Percentiles rank a stretch among this genome's conserved stretches.
Conservation (phyloP, 129 eudicot genomes). For the Apium graveolens region DNA sequence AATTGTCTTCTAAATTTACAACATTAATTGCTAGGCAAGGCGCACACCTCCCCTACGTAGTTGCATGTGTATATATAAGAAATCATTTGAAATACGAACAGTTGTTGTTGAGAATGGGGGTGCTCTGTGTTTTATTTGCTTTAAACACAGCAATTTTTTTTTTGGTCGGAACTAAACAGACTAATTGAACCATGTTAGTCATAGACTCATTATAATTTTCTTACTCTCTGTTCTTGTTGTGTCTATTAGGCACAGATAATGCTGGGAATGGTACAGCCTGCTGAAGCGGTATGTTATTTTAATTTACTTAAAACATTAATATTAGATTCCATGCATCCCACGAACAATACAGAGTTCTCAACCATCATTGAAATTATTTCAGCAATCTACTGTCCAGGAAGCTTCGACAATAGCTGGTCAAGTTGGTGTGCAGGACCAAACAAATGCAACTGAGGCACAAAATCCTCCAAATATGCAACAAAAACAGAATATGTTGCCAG, state of each 20-base stretch:
- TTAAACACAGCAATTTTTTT: neutral
- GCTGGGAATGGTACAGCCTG: conserved; percentile 96
- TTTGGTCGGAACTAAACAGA: neutral
- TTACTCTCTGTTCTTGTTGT: conserved; percentile 1
- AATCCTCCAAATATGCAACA: conserved; percentile 8
- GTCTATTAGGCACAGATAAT: conserved; percentile 76
- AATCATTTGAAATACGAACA: no score
- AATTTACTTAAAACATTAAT: neutral
- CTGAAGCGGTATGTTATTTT: conserved; percentile 56
- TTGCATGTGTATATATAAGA: no score
- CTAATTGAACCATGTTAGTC: neutral
- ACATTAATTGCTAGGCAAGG: no score
- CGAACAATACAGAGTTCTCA: neutral
- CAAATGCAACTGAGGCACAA: conserved; percentile 21
- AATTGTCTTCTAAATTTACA: no score
- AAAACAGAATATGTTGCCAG: conserved; percentile 21
- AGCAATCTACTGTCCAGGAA: conserved; percentile 25
- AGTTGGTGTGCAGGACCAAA: conserved; percentile 31
- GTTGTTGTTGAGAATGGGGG: no score
- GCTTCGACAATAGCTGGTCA: conserved; percentile 38
- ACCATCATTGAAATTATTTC: neutral
- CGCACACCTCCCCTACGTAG: no score
- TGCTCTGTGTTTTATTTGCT: neutral
- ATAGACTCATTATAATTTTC: neutral
- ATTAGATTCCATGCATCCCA: conserved; percentile 7